These are phyloP conservation scores for Penicillium brasilianum DNA, from an alignment of 2,329 filamentous ascomycete genomes.

Conservation along the genomic window DNA sequence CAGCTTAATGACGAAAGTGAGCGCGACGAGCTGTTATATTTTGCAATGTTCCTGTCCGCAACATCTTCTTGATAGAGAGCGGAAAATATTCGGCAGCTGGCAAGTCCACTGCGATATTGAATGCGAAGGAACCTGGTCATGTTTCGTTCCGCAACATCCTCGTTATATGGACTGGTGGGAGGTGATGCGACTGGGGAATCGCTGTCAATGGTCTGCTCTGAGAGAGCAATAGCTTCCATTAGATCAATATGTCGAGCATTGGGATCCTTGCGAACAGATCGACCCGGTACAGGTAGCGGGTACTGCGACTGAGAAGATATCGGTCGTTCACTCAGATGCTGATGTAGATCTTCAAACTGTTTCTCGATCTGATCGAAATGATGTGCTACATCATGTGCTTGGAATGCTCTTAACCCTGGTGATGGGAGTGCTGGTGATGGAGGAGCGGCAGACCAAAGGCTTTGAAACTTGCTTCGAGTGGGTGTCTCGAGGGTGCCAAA, in stretches of 20 bases:
- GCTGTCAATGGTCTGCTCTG: slow-evolving; percentile 37
- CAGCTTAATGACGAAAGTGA: slow-evolving; percentile 30
- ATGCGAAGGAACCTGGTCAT: slow-evolving; percentile 42
- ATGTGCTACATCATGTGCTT: slow-evolving; percentile 34
- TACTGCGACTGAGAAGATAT: slow-evolving; percentile 34
- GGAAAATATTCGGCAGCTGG: slow-evolving; percentile 41
- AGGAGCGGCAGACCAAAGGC: slow-evolving; percentile 2
- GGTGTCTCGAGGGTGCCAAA: slow-evolving; percentile 12
- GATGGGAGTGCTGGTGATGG: slow-evolving; percentile 22
- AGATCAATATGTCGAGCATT: slow-evolving; percentile 47
- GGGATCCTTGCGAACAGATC: slow-evolving; percentile 27
- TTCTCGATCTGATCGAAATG: slow-evolving; percentile 47
- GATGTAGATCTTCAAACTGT: slow-evolving; percentile 47
- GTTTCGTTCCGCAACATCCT: slow-evolving; percentile 52
- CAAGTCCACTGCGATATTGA: slow-evolving; percentile 31
- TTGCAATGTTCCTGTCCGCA: slow-evolving; percentile 46
- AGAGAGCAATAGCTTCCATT: slow-evolving; percentile 45
- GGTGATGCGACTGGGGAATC: slow-evolving; percentile 33
- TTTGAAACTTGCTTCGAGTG: not conserved
- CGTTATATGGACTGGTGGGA: slow-evolving; percentile 46
- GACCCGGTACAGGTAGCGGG: slow-evolving; percentile 31
- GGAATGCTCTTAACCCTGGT: slow-evolving; percentile 23
- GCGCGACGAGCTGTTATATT: slow-evolving; percentile 29
- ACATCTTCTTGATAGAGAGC: slow-evolving; percentile 50
- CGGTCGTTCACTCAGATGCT: slow-evolving; percentile 38